Evolutionary conservation across 2,329 filamentous ascomycete genomes (phyloP).

Genomic region (Calonectria honghensis): DNA sequence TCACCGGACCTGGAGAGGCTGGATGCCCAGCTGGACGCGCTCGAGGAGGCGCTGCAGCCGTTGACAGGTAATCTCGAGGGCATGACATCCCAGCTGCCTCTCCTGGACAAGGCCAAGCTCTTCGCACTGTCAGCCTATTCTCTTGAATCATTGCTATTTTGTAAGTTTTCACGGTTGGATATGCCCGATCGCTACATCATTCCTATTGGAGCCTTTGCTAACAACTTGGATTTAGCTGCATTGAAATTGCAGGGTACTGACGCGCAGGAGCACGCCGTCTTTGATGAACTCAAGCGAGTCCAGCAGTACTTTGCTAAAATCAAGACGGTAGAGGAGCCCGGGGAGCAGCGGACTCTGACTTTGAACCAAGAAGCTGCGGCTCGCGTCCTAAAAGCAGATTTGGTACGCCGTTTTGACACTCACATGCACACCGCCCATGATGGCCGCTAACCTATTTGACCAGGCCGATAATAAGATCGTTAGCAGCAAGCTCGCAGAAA

Average conservation of each 20-base stretch:
- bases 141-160: slow-evolving; percentile 92
- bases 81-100: slow-evolving; percentile 84
- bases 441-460: slow-evolving; percentile 40
- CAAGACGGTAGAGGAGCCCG: slow-evolving; percentile 80
- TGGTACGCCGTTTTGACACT: slow-evolving; percentile 71
- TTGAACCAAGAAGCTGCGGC: slow-evolving; percentile 86
- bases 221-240: slow-evolving; percentile 69
- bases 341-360: slow-evolving; percentile 68
- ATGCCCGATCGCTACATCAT: background rate
- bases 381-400: slow-evolving; percentile 87
- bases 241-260: slow-evolving; percentile 87
- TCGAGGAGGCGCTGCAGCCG: slow-evolving; percentile 85
- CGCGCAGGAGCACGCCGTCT: slow-evolving; percentile 89
- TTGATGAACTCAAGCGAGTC: slow-evolving; percentile 88
- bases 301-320: slow-evolving; percentile 96
- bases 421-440: background rate
- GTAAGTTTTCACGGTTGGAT: slow-evolving; percentile 66
- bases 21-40: slow-evolving; percentile 84
- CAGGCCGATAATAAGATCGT: slow-evolving; percentile 72
- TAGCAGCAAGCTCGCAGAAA: slow-evolving; percentile 71
- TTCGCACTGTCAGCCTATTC: slow-evolving; percentile 92
- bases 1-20: slow-evolving; percentile 82
- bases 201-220: background rate
- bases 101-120: slow-evolving; percentile 97
- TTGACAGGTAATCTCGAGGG: slow-evolving; percentile 81